phyloP scores from a whole-genome alignment of 495 filamentous ascomycete species.

The Xylaria palmicola region DNA sequence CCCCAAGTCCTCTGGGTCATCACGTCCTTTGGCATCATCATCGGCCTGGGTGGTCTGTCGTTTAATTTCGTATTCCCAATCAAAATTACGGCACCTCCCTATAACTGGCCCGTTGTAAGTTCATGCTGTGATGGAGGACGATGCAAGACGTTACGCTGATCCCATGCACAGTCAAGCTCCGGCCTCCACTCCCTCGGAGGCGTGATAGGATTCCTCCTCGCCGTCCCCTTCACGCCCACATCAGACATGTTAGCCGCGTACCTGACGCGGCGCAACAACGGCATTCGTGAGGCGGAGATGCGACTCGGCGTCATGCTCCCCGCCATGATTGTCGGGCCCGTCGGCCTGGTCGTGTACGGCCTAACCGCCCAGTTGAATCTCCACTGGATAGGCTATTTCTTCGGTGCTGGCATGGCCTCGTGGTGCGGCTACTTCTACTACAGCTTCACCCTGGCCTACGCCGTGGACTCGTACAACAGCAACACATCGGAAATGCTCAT shows the following conservation, averaged over 20 bases:
- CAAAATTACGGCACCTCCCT: slow-evolving; percentile 54
- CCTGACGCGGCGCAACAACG: slow-evolving; percentile 53
- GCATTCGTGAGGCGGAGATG: slow-evolving; percentile 63
- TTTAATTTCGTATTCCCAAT: slow-evolving; percentile 62
- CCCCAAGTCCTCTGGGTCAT: slow-evolving; percentile 61
- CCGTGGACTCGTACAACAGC: slow-evolving; percentile 64
- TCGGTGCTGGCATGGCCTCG: slow-evolving; percentile 52
- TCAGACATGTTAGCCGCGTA: slow-evolving; percentile 57
- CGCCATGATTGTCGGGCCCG: slow-evolving; percentile 54
- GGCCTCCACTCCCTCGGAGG: slow-evolving; percentile 57
- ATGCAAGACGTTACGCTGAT: background rate
- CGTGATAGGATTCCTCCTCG: slow-evolving; percentile 52
- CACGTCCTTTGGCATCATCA: slow-evolving; percentile 49
- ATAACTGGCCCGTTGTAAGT: slow-evolving; percentile 51
- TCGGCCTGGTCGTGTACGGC: slow-evolving; percentile 56
- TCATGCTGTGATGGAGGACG: slow-evolving; percentile 18
- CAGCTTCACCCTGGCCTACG: slow-evolving; percentile 59
- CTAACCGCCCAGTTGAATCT: slow-evolving; percentile 52
- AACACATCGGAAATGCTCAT: slow-evolving; percentile 61
- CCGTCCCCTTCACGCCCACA: slow-evolving; percentile 55
- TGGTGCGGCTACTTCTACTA: slow-evolving; percentile 58
- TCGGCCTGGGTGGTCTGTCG: slow-evolving; percentile 57
- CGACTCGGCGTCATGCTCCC: slow-evolving; percentile 56
- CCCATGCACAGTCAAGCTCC: slow-evolving; percentile 40
- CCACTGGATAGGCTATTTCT: slow-evolving; percentile 58